These are phyloP conservation scores for Ceratocystis lukuohia DNA, from an alignment of 2,329 filamentous ascomycete genomes.

Conservation along the genomic window DNA sequence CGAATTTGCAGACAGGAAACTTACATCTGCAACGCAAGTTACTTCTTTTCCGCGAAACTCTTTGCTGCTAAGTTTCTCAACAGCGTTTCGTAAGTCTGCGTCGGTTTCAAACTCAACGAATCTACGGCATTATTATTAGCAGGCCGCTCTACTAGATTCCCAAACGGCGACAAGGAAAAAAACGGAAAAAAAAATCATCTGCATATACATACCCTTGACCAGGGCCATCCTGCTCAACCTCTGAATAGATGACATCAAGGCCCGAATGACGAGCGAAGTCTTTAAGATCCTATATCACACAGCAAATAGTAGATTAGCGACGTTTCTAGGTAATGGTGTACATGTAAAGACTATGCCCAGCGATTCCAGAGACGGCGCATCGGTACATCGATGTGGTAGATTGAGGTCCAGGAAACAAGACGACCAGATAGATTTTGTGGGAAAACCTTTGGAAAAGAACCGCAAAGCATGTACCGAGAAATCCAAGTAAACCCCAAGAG, in stretches of 20 bases:
- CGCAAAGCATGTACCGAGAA: not conserved
- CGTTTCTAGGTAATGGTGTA: not conserved
- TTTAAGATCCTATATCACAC: conserved; percentile 76
- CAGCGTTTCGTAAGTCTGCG: conserved; percentile 74
- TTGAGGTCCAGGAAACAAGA: not conserved
- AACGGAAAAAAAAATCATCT: not conserved
- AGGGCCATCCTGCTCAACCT: conserved; percentile 71
- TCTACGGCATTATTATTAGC: conserved; percentile 34
- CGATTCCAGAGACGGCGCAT: not conserved
- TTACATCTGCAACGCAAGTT: conserved; percentile 75
- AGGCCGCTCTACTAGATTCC: not conserved
- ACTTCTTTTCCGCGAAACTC: conserved; percentile 89
- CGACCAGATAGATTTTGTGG: not conserved
- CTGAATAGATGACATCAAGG: conserved; percentile 94
- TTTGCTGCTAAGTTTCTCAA: conserved; percentile 84
- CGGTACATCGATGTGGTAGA: not conserved
- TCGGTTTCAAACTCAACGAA: conserved; percentile 97
- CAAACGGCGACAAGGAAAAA: too few species aligned
- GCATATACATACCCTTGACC: conserved; percentile 12
- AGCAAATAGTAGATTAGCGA: not conserved
- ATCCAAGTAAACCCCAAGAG: not conserved
- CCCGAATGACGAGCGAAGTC: conserved; percentile 96
- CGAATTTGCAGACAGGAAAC: conserved; percentile 24
- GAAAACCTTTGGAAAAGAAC: not conserved
- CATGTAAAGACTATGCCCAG: not conserved